Base-by-base conservation (phyloP, 1,139 yeast species). In the Yamadazyma atlantica region DNA sequence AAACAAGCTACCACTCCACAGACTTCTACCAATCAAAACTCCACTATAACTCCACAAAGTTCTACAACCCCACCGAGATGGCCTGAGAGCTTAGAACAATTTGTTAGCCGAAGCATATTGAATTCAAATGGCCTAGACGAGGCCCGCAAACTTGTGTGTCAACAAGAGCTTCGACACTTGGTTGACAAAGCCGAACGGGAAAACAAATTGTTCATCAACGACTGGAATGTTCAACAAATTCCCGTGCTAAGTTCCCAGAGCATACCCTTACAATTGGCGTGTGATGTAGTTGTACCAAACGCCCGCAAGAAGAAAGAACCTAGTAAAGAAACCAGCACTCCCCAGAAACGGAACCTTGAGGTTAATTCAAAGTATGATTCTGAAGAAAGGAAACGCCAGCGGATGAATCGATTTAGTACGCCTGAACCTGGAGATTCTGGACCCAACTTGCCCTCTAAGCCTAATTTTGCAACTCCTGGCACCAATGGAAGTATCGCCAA, bases 181-280 rank as follows among this genome's bases (percentile, higher is more conserved):
- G 45, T 70, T 9, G 55, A 57, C 33, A 41, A 43, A 32, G 89
- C 90, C 0, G 69, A 75, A 32, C 60, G 59, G 3, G 58, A 64
- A 29, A 63, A 66, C 12, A 67, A 67, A 30, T 54, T 84, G 3
- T 70, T 75, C 66, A 51, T 59, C 1, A 82, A 80, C 45, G 76
- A 83, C 49, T 85, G 95, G 95, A 55, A 53, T 8, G 50, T 44
- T 8, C 85, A 80, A 55, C 61, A 62, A 22, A 48, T 85, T 1
- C 90, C 92, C 0, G 55, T 78, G 1, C 52, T 82, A 28, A 38
- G 44, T 35, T 4, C n/a, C n/a, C n/a, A 36, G 32, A 43, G 4
- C 29, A 7, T 15, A 18, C 25, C 23, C 4, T 42, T 42, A 10
- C 36, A 17, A 13, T 30, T 49, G 12, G 34, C 32, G 8, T 39